Evolutionary conservation across 176 grass and related monocot species (phyloP), one percentile per base, ranked within the genome.

Genomic region (Eleusine indica): DNA sequence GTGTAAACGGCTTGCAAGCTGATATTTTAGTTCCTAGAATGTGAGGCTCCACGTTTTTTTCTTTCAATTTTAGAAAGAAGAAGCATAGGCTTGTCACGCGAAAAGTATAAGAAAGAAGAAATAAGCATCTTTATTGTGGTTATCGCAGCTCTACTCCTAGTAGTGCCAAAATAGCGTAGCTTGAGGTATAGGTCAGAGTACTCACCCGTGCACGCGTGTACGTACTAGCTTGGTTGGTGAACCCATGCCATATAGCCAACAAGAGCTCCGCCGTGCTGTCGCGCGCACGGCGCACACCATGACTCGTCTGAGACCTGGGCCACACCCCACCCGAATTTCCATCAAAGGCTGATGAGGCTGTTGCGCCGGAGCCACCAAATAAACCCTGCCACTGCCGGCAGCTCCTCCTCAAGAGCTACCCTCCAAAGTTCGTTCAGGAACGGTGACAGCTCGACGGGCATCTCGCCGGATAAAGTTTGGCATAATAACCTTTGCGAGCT

Each of bases 291-390:
- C 21, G 44, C 44, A 47, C 53, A 57, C 53, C 5, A 18, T 19
- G 41, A 41, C 39, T 21, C 66, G 37, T 40, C 16, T 9, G 22
- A 48, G 22, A 48, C 13, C 70, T 25, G 71, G 16, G 44, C 22
- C n/a, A 15, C 3, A 35, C 35, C 30, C 47, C 42, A 35, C 28
- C 71, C 47, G 29, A 49, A 19, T 37, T 47, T 47, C 28, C 25
- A 19, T 9, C 11, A 14, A 22, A 6, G 47, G 14, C 25, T 10
- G 44, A 53, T 48, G 71, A 6, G 47, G 14, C 25, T 10, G 44
- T 74, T 48, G 71, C 47, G 71, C 71, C 71, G 30, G 3, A 21
- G 56, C 49, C 71, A 73, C 9, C 44, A n/a, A 73, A 22, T 44
- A 25, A 25, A 25, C 71, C 51, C 46, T 35, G 37, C 32, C 7